Evolutionary conservation across 306 rosid species (phyloP), one percentile per base, ranked within the genome.

Genomic region (Erythrophleum fordii): DNA sequence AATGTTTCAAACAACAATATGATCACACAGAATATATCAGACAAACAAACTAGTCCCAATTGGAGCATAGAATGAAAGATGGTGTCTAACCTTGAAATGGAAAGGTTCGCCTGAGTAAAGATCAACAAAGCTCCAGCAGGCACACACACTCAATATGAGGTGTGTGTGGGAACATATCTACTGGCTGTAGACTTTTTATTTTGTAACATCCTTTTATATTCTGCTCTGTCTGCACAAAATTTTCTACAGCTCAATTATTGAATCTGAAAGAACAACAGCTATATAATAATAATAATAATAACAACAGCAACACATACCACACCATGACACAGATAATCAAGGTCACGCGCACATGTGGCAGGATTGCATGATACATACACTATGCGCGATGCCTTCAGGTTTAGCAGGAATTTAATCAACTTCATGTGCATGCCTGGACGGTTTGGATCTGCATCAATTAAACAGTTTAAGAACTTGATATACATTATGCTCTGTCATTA

Each of bases 401-500:
- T 86, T 73, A 95, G 87, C 71, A 93, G 91, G 87, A 88, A 95
- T 69, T 88, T 95, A 35, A 95, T 90, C 90, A 95, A 82, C 93
- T 95, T 95, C 96, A 93, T 89, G 93, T 91, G 98, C 99, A 95
- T 93, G 75, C 99, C 99, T 39, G 99, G 99, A 77, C 99, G 98
- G 81, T 95, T 95, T 75, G 98, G 98, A 89, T 95, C 98, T 95
- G 89, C 83, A 81, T 64, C 44, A 73, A 62, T 56, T 75, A 70
- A 37, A 74, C 59, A 80, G 69, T 41, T 62, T 49, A 70, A 51
- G 71, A 65, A 55, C 37, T 23, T 69, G 35, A 20, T 20, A 55
- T 28, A 61, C 14, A 28, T 25, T 23, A 72, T 76, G 52, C 51
- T 67, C 39, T 25, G 35, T 35, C 18, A 46, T 78, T 76, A 34